Conservation (phyloP, 2,329 filamentous ascomycete species). For the Penicillium sp. region DNA sequence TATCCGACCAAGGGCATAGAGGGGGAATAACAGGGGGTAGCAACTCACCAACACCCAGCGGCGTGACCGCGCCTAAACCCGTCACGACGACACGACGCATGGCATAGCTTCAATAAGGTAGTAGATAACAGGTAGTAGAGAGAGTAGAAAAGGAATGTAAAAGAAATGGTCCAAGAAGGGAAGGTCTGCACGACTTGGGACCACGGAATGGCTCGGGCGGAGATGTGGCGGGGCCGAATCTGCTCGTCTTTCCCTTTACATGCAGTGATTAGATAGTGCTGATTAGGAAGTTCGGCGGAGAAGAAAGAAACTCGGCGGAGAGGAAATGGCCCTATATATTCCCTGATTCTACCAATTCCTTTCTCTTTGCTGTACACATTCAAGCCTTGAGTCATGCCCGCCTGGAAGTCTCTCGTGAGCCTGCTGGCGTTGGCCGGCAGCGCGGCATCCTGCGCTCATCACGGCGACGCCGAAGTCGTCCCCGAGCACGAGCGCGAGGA, state of each 20-base stretch:
- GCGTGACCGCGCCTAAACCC: conserved; percentile 77
- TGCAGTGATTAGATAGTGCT: conserved; percentile 4
- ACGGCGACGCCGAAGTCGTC: conserved; percentile 41
- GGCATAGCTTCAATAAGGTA: conserved; percentile 18
- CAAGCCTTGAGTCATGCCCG: conserved; percentile 22
- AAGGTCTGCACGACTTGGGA: conserved; percentile 36
- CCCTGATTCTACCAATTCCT: conserved; percentile 4
- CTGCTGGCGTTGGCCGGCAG: conserved; percentile 36
- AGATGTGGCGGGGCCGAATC: conserved; percentile 18
- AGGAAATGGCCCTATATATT: background rate
- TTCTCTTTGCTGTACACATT: background rate
- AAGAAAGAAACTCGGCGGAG: background rate
- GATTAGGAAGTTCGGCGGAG: conserved; percentile 21
- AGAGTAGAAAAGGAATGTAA: conserved; percentile 2
- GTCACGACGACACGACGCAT: conserved; percentile 75
- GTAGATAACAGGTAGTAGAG: background rate
- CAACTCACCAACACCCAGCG: conserved; percentile 69
- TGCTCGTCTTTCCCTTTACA: conserved; percentile 24
- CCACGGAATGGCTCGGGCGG: conserved; percentile 9
- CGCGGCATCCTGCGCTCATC: conserved; percentile 38
- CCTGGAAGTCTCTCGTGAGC: conserved; percentile 29
- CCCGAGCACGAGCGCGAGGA: conserved; percentile 42
- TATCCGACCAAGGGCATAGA: background rate
- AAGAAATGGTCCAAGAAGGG: conserved; percentile 32
- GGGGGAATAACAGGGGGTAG: conserved; percentile 5